Conservation (phyloP, 345 rosid species). For the Citrus trifoliata region DNA sequence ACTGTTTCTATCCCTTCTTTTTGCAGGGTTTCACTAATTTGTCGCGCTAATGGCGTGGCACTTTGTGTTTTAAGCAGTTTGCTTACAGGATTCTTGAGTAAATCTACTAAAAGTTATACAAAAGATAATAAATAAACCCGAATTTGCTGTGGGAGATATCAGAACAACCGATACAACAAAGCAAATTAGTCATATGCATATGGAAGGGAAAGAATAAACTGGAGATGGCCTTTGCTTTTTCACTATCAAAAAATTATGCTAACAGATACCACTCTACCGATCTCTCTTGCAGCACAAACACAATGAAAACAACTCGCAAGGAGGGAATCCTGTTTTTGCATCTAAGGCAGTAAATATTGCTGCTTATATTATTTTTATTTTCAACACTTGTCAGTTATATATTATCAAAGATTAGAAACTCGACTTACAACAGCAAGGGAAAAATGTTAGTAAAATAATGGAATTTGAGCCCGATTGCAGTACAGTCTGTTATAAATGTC, state of each 20-base stretch:
- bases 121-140: background rate
- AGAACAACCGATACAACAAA: background rate
- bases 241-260: background rate
- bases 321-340: background rate
- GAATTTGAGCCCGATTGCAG: too few species aligned
- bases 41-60: background rate
- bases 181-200: background rate
- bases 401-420: too few species aligned
- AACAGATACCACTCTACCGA: background rate
- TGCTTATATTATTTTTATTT: too few species aligned
- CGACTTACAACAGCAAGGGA: too few species aligned
- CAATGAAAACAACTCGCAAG: background rate
- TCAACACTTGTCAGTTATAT: too few species aligned
- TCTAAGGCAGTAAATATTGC: background rate
- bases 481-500: too few species aligned
- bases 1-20: background rate
- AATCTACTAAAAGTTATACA: background rate
- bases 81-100: background rate
- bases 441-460: too few species aligned
- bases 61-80: background rate
- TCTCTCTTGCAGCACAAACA: background rate
- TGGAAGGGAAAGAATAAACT: background rate
- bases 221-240: background rate
- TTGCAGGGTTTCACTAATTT: conserved; percentile 20
- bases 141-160: background rate